Conservation (phyloP, 192 early-diverging fungal genomes). For the Mycoemilia scoparia region DNA sequence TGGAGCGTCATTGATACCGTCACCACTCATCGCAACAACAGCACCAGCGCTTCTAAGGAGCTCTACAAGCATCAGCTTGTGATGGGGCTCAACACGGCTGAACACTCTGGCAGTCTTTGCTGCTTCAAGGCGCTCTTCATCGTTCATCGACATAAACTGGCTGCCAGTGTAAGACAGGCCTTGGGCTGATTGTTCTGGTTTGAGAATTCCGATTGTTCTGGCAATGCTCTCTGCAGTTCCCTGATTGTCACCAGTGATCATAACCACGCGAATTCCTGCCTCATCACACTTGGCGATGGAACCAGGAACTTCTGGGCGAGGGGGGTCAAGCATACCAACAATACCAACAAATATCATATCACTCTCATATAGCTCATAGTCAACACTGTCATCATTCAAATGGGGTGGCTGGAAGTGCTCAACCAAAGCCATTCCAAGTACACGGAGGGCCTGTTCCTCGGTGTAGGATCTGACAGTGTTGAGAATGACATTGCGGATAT, state of each 20-base stretch:
- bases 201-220: conserved; percentile 85
- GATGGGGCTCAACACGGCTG: conserved; percentile 85
- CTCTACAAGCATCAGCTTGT: conserved; percentile 90
- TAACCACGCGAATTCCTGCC: conserved; percentile 94
- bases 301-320: conserved; percentile 70
- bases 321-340: conserved; percentile 95
- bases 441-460: conserved; percentile 58
- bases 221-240: conserved; percentile 94
- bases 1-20: conserved; percentile 98
- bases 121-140: conserved; percentile 48
- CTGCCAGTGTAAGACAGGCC: conserved; percentile 69
- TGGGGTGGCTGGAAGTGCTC: conserved; percentile 30
- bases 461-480: conserved; percentile 57
- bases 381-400: conserved; percentile 1
- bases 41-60: conserved; percentile 58
- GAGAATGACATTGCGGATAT: conserved; percentile 38
- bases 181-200: conserved; percentile 36
- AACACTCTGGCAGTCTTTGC: conserved; percentile 67
- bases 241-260: conserved; percentile 97
- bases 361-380: conserved; percentile 54
- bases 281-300: conserved; percentile 73
- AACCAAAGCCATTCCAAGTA: conserved; percentile 36
- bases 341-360: conserved; percentile 88
- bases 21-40: conserved; percentile 61
- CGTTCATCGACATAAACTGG: conserved; percentile 78